Conservation (phyloP, 306 rosid genomes). For the Inga leiocalycina region DNA sequence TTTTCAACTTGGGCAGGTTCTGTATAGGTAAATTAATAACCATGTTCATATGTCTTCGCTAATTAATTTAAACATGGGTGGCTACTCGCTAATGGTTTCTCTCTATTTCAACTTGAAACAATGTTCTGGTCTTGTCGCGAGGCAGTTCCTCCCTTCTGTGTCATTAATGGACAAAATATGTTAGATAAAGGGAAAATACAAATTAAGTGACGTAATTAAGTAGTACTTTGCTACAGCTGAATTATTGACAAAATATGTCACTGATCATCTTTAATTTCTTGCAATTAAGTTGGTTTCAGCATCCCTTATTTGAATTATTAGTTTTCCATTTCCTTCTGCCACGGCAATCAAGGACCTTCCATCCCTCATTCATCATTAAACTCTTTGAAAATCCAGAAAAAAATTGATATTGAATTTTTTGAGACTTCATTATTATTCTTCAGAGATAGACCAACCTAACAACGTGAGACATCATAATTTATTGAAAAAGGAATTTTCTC, state of each 20-base stretch:
- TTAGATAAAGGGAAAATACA: neutral
- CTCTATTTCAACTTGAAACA: neutral
- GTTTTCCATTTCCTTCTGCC: neutral
- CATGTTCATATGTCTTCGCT: neutral
- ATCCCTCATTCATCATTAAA: neutral
- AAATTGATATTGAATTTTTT: neutral
- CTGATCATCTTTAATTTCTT: neutral
- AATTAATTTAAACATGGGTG: neutral
- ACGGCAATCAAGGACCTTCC: neutral
- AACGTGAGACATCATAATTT: neutral
- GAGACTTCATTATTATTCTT: neutral
- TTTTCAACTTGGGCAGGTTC: neutral
- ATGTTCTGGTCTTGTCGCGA: neutral
- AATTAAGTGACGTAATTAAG: neutral
- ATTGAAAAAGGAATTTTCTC: neutral
- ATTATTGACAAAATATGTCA: neutral
- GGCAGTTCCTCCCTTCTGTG: neutral
- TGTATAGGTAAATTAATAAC: neutral
- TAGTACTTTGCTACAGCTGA: neutral
- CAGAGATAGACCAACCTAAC: neutral
- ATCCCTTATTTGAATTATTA: neutral
- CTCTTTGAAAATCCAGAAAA: neutral
- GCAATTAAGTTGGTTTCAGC: neutral
- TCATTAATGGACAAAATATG: neutral
- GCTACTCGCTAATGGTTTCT: neutral